Evolutionary conservation across 2,329 filamentous ascomycete genomes (phyloP).

Genomic region (Ophiosphaerella narmari): DNA sequence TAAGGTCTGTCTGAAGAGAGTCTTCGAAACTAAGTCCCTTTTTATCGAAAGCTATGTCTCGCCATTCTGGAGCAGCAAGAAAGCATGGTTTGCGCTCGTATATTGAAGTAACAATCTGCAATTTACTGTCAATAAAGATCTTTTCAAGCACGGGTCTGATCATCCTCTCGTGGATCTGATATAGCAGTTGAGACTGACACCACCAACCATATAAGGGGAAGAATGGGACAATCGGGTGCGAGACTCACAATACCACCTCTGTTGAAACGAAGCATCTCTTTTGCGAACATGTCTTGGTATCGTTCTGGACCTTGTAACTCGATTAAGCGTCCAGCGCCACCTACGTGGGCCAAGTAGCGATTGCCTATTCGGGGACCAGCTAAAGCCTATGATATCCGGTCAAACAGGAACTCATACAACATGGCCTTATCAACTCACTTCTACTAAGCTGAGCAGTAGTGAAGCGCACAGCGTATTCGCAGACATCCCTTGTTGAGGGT

Average conservation of each 20-base stretch:
- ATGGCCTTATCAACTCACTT: constrained; percentile 19
- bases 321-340: constrained; percentile 39
- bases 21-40: constrained; percentile 31
- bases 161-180: too few relatives aligned
- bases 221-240: background rate
- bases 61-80: constrained; percentile 36
- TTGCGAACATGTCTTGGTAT: constrained; percentile 36
- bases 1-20: constrained; percentile 32
- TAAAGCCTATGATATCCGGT: constrained; percentile 24
- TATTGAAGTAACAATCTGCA: constrained; percentile 38
- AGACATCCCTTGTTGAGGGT: constrained; percentile 34
- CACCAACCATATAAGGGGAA: too few relatives aligned
- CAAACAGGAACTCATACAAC: background rate
- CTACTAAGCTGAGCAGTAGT: constrained; percentile 38
- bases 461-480: constrained; percentile 42
- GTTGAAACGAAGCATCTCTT: constrained; percentile 37
- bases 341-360: constrained; percentile 38
- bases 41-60: constrained; percentile 40
- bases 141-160: too few relatives aligned
- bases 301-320: constrained; percentile 36
- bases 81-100: constrained; percentile 39
- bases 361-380: constrained; percentile 38
- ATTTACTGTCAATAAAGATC: background rate
- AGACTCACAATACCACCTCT: constrained; percentile 37
- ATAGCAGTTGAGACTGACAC: too few relatives aligned